Base-by-base conservation (phyloP, 1,284 basidiomycete genomes). In the Ustilago nuda region DNA sequence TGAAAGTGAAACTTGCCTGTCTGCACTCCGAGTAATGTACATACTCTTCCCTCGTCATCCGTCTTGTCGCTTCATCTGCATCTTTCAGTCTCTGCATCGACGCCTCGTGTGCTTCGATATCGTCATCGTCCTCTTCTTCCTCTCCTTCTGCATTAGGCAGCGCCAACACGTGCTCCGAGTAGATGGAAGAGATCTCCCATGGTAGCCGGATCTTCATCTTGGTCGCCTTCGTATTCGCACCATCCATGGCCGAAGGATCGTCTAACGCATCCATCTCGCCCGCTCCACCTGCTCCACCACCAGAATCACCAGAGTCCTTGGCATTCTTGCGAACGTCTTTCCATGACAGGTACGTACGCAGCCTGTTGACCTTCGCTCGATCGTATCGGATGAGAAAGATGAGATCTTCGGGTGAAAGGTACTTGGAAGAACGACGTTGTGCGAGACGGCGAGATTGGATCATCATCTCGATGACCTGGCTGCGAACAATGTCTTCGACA, bases 31-130 rank as follows among this genome's bases (percentile, higher is more conserved):
- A 95, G 85, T 98, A 99, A 84, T 97, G 94, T 72, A 95, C 93
- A 85, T 98, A 98, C 82, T 98, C 94, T 84, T 98, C 95, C 74
- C 93, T 89, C 0, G 94, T 97, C 96, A 98, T 98, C 86, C 94
- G 90, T 57, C 94, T 90, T 0, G 96, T 98, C 6, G 94, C 93
- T 80, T 97, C 94, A 85, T 98, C 95, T 4, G 94, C 94, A 91
- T 94, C 84, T 48, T 69, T 63, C 94, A 88, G 62, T 12, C 95
- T 90, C 82, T 92, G 91, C 76, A 95, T 92, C 46, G 92, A 95
- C 17, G 95, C 96, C 84, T 96, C 93, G 84, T 97, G 93, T 0
- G 96, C 95, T 87, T 98, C 96, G 50, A 95, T 91, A 82, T 97
- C 94, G 81, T 98, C 95, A 79, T 98, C 85, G 56, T 86, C 95